A percentile compares a stretch with the other conserved stretches of the same genome.
Evolutionary conservation across 495 filamentous ascomycete species (phyloP).

Genomic region (Aspergillus homomorphus): DNA sequence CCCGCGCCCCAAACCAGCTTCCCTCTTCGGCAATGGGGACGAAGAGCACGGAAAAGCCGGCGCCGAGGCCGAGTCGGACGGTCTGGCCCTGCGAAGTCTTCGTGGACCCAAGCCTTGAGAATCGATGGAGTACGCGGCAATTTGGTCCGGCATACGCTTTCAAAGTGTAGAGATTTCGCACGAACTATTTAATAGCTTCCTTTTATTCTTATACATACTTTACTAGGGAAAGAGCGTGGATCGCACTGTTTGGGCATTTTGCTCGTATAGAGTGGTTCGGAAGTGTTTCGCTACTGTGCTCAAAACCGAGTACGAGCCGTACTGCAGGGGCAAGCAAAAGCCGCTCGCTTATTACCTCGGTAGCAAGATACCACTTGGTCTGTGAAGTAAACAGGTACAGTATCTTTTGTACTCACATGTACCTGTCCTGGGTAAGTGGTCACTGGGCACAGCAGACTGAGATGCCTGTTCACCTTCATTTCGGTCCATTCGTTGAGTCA

Average conservation of each 20-base stretch:
- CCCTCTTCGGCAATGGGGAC: slow-evolving; percentile 41
- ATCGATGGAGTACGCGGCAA: neutral
- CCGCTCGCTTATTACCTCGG: no score
- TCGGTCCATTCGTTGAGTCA: no score
- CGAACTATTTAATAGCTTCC: neutral
- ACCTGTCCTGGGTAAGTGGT: no score
- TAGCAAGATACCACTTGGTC: no score
- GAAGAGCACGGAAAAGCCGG: slow-evolving; percentile 28
- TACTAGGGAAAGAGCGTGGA: neutral
- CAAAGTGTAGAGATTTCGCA: neutral
- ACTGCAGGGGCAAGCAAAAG: no score
- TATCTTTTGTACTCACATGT: no score
- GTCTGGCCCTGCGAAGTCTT: slow-evolving; percentile 49
- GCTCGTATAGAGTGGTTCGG: neutral
- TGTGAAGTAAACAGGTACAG: no score
- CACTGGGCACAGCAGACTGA: no score
- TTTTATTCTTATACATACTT: slow-evolving; percentile 8
- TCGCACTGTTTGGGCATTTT: neutral
- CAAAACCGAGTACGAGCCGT: neutral
- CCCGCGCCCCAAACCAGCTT: slow-evolving; percentile 31
- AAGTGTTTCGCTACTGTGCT: neutral
- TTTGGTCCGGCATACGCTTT: neutral
- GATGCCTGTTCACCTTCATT: no score
- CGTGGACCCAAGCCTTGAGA: slow-evolving; percentile 58
- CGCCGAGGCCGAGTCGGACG: slow-evolving; percentile 33